Evolutionary conservation across 768 basidiomycete species (phyloP), one percentile per base, ranked within the genome.

Genomic region (Rhizopogon sp.): DNA sequence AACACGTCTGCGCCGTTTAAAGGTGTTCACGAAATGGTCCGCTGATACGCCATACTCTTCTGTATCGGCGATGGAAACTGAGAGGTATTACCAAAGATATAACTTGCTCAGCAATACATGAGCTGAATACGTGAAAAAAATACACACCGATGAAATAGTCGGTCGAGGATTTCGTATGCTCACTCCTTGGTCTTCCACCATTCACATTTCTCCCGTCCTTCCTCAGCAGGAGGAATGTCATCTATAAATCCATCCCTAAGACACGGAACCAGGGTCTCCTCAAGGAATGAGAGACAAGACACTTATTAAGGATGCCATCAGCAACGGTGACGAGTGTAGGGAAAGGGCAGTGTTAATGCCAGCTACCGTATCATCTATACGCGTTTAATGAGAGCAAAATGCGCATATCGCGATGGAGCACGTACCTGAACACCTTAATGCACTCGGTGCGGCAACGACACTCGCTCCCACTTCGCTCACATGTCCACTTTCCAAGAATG

Each of bases 121-220:
- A 11, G 17, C 5, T 29, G 7, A 9, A 9, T 10, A 28, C 6
- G 5, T 9, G 53, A 25, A 43, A 2, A 2, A 49, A 39, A 50
- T 11, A 50, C 65, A 6, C 53, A 85, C 80, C 87, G 79, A 63
- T 88, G 87, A 78, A 93, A 93, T 14, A 93, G 73, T 22, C 85
- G 76, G 33, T 88, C 88, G 8, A 95, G 74, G 37, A 83, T 83
- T n/a, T 79, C 20, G 20, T 20, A 20, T 20, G 20, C 20, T 20
- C 20, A 20, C 82, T 96, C 95, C 74, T 95, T 95, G 7, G 87
- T 80, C 66, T 86, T 87, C 88, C 91, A 92, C 93, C 93, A 96
- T 62, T 90, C 88, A 45, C 77, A 81, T 45, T 76, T 77, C 72
- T 93, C 90, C 37, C 88, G 76, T 16, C 87, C 87, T 5, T 92